phyloP scores from a whole-genome alignment of 306 rosid genomes.

The Castanea sativa region DNA sequence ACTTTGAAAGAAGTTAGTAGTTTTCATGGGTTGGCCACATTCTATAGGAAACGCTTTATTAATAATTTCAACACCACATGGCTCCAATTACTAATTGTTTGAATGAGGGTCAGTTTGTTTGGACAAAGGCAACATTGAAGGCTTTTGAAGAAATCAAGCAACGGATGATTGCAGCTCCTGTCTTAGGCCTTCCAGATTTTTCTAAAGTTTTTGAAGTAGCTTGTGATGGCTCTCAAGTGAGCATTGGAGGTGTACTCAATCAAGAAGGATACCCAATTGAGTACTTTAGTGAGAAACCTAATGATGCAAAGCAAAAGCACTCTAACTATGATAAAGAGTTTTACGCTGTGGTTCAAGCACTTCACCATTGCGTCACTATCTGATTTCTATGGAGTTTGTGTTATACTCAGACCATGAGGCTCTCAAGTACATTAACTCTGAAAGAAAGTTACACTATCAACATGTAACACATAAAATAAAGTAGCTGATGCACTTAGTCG shows the following conservation, averaged over 20 bases:
- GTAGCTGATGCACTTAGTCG: neutral
- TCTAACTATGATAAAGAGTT: neutral
- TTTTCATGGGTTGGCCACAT: slow-evolving; percentile 6
- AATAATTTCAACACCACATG: neutral
- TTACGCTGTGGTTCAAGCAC: neutral
- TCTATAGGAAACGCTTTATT: slow-evolving; percentile 1
- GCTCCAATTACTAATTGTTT: neutral
- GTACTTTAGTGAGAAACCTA: neutral
- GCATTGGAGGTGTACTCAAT: neutral
- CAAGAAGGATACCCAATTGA: neutral
- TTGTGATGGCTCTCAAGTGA: neutral
- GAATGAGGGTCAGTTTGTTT: neutral
- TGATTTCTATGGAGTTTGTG: neutral
- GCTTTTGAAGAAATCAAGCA: neutral
- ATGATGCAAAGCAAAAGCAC: neutral
- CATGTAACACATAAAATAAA: neutral
- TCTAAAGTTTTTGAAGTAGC: neutral
- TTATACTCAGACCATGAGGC: neutral
- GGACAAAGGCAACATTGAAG: neutral
- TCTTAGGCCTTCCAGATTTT: neutral
- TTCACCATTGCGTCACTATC: neutral
- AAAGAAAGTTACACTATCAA: neutral
- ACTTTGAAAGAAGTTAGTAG: neutral
- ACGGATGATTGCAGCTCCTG: neutral
- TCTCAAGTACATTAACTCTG: neutral